These are phyloP conservation scores for Verticillium nubilum DNA, from an alignment of 2,329 filamentous ascomycete species.

Conservation along the genomic window DNA sequence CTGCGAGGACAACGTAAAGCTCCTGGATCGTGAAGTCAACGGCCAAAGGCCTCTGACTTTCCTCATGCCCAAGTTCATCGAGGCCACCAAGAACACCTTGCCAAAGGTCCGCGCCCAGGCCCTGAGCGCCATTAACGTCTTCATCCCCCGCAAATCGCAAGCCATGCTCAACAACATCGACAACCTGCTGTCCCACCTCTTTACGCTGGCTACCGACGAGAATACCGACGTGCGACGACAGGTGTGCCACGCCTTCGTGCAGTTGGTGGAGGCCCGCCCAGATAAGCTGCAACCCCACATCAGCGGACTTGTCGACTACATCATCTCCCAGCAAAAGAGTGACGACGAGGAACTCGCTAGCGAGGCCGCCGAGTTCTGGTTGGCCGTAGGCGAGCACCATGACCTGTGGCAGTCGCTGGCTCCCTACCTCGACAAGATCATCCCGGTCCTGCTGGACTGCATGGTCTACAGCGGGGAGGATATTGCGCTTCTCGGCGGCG, in stretches of 20 bases:
- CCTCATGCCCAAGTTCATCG: conserved; percentile 84
- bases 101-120: conserved; percentile 76
- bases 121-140: conserved; percentile 83
- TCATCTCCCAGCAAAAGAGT: conserved; percentile 81
- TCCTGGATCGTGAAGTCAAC: conserved; percentile 81
- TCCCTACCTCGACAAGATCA: conserved; percentile 76
- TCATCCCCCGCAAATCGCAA: conserved; percentile 78
- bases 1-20: conserved; percentile 89
- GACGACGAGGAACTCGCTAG: conserved; percentile 86
- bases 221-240: conserved; percentile 82
- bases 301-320: conserved; percentile 83
- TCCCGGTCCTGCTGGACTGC: conserved; percentile 84
- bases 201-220: conserved; percentile 70
- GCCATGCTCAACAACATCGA: conserved; percentile 79
- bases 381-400: conserved; percentile 84
- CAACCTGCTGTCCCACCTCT: conserved; percentile 74
- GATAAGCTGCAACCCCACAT: conserved; percentile 90
- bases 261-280: conserved; percentile 83
- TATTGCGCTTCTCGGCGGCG: conserved; percentile 75
- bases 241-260: conserved; percentile 89
- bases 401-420: conserved; percentile 70
- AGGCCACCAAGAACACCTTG: conserved; percentile 73
- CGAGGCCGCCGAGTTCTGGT: conserved; percentile 96
- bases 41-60: conserved; percentile 83
- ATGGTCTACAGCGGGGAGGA: conserved; percentile 98